Evolutionary conservation across 1,284 basidiomycete genomes (phyloP).

Genomic region (Anthracocystis panici-leucophaei): DNA sequence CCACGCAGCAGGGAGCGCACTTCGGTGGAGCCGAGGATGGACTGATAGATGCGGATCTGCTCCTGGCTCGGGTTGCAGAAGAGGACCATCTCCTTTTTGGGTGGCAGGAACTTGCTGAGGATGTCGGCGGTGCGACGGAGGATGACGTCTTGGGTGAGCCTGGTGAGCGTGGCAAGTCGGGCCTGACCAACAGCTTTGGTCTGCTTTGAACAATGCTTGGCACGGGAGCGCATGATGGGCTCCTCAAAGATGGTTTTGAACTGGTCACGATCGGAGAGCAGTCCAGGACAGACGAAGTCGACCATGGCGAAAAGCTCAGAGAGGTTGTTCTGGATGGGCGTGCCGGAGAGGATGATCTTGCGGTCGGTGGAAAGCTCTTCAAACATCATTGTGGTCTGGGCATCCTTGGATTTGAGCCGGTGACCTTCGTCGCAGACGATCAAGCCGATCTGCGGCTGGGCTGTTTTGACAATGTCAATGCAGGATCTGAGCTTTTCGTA

Average conservation of each 20-base stretch:
- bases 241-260: conserved; percentile 79
- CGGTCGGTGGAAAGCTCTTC: conserved; percentile 80
- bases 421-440: conserved; percentile 98
- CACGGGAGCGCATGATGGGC: conserved; percentile 88
- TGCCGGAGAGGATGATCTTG: conserved; percentile 88
- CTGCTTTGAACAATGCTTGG: conserved; percentile 79
- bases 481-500: conserved; percentile 84
- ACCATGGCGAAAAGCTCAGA: conserved; percentile 96
- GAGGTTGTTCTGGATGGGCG: conserved; percentile 94
- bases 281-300: conserved; percentile 91
- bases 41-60: conserved; percentile 83
- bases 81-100: conserved; percentile 77
- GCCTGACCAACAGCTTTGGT: conserved; percentile 82
- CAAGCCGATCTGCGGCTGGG: conserved; percentile 83
- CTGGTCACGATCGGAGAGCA: conserved; percentile 74
- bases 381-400: conserved; percentile 92
- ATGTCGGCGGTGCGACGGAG: conserved; percentile 81
- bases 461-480: conserved; percentile 54
- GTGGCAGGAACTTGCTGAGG: conserved; percentile 85
- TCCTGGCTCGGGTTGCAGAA: conserved; percentile 69
- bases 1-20: conserved; percentile 56
- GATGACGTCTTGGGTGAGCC: conserved; percentile 86
- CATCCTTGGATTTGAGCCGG: conserved; percentile 89
- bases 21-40: conserved; percentile 72
- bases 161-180: conserved; percentile 72